These are phyloP conservation scores for Mycena filopes DNA, from an alignment of 768 basidiomycete genomes.

Conservation along the genomic window DNA sequence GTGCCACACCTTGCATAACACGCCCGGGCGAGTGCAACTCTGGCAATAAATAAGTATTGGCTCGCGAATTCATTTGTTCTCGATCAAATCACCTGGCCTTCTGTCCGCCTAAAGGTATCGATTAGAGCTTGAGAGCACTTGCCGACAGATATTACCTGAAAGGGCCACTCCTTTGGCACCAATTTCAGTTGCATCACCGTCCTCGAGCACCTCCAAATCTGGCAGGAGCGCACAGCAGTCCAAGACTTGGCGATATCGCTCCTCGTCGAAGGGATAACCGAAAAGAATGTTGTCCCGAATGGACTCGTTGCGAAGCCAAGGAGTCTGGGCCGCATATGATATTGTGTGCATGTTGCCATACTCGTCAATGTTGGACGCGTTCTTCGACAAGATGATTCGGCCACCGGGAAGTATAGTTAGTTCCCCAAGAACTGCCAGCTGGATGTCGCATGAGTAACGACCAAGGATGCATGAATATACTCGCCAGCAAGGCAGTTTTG, in stretches of 20 bases:
- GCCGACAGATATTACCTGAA: neutral
- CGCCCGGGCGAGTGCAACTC: conserved; percentile 71
- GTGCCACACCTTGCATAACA: conserved; percentile 54
- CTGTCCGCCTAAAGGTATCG: conserved; percentile 58
- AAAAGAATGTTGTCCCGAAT: conserved; percentile 87
- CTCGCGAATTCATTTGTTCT: too few species aligned
- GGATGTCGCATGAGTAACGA: neutral
- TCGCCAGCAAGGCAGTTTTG: conserved; percentile 80
- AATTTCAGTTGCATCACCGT: conserved; percentile 87
- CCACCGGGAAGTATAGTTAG: conserved; percentile 65
- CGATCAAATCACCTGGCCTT: conserved; percentile 66
- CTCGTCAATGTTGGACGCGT: conserved; percentile 63
- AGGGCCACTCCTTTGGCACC: conserved; percentile 62
- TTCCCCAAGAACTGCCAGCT: conserved; percentile 81
- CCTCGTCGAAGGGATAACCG: conserved; percentile 75
- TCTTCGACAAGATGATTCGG: conserved; percentile 73
- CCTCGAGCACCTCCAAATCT: conserved; percentile 86
- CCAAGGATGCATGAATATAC: conserved; percentile 23
- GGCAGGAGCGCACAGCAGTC: conserved; percentile 84
- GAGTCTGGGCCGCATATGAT: conserved; percentile 78
- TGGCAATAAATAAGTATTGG: conserved; percentile 35
- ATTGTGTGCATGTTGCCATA: conserved; percentile 70
- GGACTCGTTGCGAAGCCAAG: conserved; percentile 76
- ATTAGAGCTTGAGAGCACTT: neutral
- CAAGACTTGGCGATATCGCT: conserved; percentile 78